Base-by-base conservation (phyloP, 495 filamentous ascomycete species). In the Neurospora discreta region DNA sequence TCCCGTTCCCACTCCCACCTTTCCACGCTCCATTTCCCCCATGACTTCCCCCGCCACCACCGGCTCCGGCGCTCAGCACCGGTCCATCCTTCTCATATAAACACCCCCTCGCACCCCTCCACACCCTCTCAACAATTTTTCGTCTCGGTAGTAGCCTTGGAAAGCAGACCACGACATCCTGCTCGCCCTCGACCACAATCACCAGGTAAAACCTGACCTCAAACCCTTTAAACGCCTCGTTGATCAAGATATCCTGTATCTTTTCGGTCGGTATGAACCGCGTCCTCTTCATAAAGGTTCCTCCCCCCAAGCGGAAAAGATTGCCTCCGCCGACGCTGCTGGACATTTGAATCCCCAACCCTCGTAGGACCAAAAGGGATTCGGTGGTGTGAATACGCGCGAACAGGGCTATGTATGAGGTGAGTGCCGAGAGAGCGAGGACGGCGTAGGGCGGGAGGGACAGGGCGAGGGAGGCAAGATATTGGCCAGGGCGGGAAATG, bases 221-320 rank as follows among this genome's bases (percentile, higher is more conserved):
- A 78, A 97, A 96, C 46, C 95, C 95, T 72, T 88, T 88, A 82
- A 98, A 98, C 40, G 95, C 95, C 80, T 99, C 95, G 80, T 98
- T 93, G 65, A 99, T 92, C 71, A 97, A 87, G 71, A 98, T 90
- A 81, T 98, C 95, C 70, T 91, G 90, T 46, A 98, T 96, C 78
- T 91, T 88, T 3, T 89, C 91, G 1, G 95, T 97, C 5, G 96
- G 95, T 39, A 99, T 98, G 78, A 98, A 99, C 71, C 94, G 84
- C 70, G 93, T 78, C 71, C 72, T 52, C 43, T 69, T 72, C 69
- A 68, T 20, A 26, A 43, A 93, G 16, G 87, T 84, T n/a, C 87
- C 81, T 5, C 79, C 75, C 3, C 75, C 74, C 26, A 87, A 88
- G 0, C 90, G 92, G 6, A 38, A 39, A 42, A 42, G 30, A 4